These are phyloP conservation scores for Ophiosphaerella narmari DNA, from an alignment of 2,329 filamentous ascomycete genomes.

Conservation along the genomic window DNA sequence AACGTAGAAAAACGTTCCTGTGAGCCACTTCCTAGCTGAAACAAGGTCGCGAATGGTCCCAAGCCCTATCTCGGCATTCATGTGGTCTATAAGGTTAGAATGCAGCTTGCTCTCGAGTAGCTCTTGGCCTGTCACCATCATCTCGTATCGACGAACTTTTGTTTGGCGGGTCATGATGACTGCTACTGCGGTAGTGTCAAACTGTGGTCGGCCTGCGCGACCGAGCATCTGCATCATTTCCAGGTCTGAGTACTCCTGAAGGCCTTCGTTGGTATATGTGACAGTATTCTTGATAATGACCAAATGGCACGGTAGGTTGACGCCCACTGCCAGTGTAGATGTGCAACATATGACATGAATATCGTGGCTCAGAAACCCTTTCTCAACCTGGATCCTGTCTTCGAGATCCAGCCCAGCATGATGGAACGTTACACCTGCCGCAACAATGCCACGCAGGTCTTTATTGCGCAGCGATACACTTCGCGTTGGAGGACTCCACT, in stretches of 20 bases:
- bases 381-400: constrained; percentile 71
- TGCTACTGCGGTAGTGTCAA: constrained; percentile 74
- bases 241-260: constrained; percentile 77
- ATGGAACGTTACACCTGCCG: constrained; percentile 75
- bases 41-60: constrained; percentile 69
- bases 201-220: constrained; percentile 81
- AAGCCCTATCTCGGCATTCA: constrained; percentile 82
- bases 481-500: constrained; percentile 66
- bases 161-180: constrained; percentile 77
- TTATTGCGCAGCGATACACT: constrained; percentile 59
- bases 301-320: constrained; percentile 83
- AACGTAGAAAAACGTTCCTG: constrained; percentile 77
- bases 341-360: constrained; percentile 85
- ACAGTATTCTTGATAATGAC: constrained; percentile 83
- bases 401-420: constrained; percentile 72
- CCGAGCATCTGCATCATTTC: constrained; percentile 93
- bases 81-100: constrained; percentile 76
- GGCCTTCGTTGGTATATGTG: constrained; percentile 58
- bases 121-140: constrained; percentile 73
- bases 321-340: constrained; percentile 79
- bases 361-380: constrained; percentile 70
- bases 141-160: constrained; percentile 69
- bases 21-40: constrained; percentile 74
- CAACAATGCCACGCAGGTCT: constrained; percentile 61
- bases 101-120: constrained; percentile 79